Base-by-base conservation (phyloP, 768 basidiomycete species). In the Lactarius sp. region DNA sequence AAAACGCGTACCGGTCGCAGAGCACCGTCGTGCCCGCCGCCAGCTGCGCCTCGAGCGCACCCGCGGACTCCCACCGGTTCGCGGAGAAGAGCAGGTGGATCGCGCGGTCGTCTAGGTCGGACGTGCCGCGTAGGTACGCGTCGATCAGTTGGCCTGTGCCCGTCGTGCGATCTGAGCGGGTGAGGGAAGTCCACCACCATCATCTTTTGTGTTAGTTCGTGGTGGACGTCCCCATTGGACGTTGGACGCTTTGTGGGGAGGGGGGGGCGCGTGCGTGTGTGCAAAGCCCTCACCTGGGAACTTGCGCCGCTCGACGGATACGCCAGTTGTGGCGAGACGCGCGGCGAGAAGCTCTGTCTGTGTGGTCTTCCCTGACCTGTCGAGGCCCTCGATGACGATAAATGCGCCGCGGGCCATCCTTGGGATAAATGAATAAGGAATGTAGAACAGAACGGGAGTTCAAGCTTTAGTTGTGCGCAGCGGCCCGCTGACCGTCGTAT, bases 51-150 rank as follows among this genome's bases (percentile, higher is more conserved):
- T 83, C 77, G 56, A 98, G 93, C 0, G 78, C 84, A 59, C 71
- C 96, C 92, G 88, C 87, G 66, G 89, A 83, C 73, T 98, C 95
- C 97, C 97, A 98, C 41, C 96, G 83, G 72, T 99, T 99, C 2
- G 95, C 97, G 50, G 93, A 88, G 79, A 99, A 98, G 60, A 99
- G 82, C 3, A 98, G 84, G 72, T 98, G 96, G 54, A 98, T 86
- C 2, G 87, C 90, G 65, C 80, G 88, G 76, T 98, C 94, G 73
- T 96, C 94, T 55, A 99, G 80, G 14, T 98, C 92, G 14, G 88
- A 81, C 56, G 90, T 75, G 14, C 89, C 90, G 52, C 84, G 85
- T 60, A 99, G 80, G 74, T 98, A 99, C 33, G 87, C 81, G 75
- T 98, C 88, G 69, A 99, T 98, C 86, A 94, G 91, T 69, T 86